Base-by-base conservation (phyloP, 768 basidiomycete genomes). In the Asterophora parasitica region DNA sequence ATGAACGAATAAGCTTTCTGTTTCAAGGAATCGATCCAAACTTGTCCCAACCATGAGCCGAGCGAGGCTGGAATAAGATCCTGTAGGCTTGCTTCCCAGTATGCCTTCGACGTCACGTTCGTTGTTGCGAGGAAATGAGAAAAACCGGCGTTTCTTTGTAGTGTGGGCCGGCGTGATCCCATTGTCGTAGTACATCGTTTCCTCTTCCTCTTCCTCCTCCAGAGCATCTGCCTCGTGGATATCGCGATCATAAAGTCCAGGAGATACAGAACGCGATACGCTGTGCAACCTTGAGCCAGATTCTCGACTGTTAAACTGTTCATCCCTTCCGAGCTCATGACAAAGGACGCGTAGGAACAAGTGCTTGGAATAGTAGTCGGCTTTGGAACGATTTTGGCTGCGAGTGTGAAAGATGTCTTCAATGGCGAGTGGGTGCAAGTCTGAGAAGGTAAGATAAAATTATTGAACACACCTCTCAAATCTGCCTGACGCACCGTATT, bases 301-400 rank as follows among this genome's bases (percentile, higher is more conserved):
- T 17, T 50, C 48, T 33, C 28, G 32, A 11, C 49, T 31, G 16
- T 49, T 28, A 15, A 28, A 11, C 19, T 64, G 65, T 15, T 71
- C 66, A 13, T 57, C 47, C 33, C 65, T 64, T 5, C 58, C 61
- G 20, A 87, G 69, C 38, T 80, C 71, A 57, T 90, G 87, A 51
- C 78, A 78, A 17, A 89, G 72, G 28, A 86, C 66, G 15, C 81
- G 78, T 31, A 88, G 65, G 67, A 88, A 89, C 16, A 90, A 74
- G 57, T 88, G 86, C 49, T 77, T 73, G 12, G 63, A 52, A 64
- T 83, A 89, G 59, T 87, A 88, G 58, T 88, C 85, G 9, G 75
- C 76, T 63, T 87, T 83, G 6, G 83, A 85, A 40, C 83, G 76
- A 23, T 69, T 74, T 30, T 76, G 73, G 15, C 70, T 66, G 30